Evolutionary conservation across 257 asterid species (phyloP), one percentile per base, ranked within the genome.

Genomic region (Cinchona pubescens): DNA sequence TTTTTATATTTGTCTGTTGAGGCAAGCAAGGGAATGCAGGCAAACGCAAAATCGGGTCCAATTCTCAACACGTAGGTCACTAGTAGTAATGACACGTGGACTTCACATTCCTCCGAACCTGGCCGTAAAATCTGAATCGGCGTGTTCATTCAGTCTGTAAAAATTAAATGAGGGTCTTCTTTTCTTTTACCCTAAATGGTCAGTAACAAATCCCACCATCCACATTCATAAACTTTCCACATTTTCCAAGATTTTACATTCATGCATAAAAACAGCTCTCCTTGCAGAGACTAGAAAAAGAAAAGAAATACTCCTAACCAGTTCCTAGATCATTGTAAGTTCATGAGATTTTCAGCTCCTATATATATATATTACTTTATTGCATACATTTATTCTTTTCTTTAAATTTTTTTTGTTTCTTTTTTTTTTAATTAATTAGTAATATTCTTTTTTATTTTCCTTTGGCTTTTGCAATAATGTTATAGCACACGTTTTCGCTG

Each of bases 121-220:
- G 76, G 80, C 80, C 84, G 75, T 64, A 73, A 77, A 76, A 85
- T 68, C 82, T 81, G 87, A 86, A 85, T 72, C 84, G 85, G 78
- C 80, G 83, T 30, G 62, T 58, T 46, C 19, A 3, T 76, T 78
- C 79, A 74, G 69, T 49, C 86, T 40, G 83, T 73, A 72, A n/a
- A 73, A 60, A 18, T 63, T n/a, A 71, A 75, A 45, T 73, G 63
- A 30, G 56, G 27, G 7, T 18, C 0, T 42, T 27, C 46, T 51
- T 61, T 32, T 55, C 56, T 66, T 27, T 77, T 35, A 71, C 66
- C 75, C 76, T 83, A 85, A 85, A 56, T 86, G 72, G 62, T 18
- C 80, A 27, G 58, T 71, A 51, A 53, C 81, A 78, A 82, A 83
- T 83, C 85, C 86, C 90, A 78, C 79, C 62, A 67, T 74, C 70